Base-by-base conservation (phyloP, 1,139 yeast genomes). In the Magnusiomyces sp. region DNA sequence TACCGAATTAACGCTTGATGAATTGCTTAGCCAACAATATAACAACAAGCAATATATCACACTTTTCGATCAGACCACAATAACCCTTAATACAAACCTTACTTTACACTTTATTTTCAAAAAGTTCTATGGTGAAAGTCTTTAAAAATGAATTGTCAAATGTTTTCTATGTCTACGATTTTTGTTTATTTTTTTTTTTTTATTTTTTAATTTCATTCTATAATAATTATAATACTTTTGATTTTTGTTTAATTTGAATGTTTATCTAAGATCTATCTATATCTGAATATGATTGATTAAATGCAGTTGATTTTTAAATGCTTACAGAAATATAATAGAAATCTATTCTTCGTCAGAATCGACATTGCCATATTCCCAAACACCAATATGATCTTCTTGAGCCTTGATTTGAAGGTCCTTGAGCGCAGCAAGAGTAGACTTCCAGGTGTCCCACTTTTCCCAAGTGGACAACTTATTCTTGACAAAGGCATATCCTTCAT, bases 341-440 rank as follows among this genome's bases (percentile, higher is more conserved):
- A 7, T 5, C 29, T 45, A 50, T 31, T 57, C 57, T 23, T 82
- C 88, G 49, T 80, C 84, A 50, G 74, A 80, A 19, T 83, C 74
- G 47, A 83, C 77, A 62, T 84, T 92, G 48, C 95, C 95, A 59
- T 80, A 82, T 65, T 83, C 83, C 94, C 94, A 85, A 61, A 88
- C 83, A 10, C 94, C 94, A 40, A 70, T 64, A 54, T 79, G 83
- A 40, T 64, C 68, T 9, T 66, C 54, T 62, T 74, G 79, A 33
- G 92, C 92, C 10, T 68, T 72, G 40, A 62, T 59, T 52, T 74
- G 61, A 45, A 82, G 64, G 42, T 67, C 74, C 23, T 65, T 63
- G 53, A 72, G 71, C 40, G 70, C 68, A 17, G 59, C 56, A 48
- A 60, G 48, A 32, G 54, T 53, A 9, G 56, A 44, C 42, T 50